Conservation (phyloP, 2,329 filamentous ascomycete genomes). For the Nannizziopsis barbatae region DNA sequence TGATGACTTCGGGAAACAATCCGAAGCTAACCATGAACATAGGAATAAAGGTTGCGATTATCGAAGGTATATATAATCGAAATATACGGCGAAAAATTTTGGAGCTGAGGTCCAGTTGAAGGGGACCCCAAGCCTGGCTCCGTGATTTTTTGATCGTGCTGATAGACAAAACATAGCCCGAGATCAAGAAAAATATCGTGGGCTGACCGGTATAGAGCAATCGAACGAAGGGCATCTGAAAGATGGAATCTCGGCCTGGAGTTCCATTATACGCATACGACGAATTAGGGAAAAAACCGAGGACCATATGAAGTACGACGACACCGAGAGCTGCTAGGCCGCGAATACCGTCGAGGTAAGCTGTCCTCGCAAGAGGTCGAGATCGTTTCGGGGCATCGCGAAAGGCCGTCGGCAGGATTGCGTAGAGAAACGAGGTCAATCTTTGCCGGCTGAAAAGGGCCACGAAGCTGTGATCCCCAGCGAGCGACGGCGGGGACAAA, state of each 20-base stretch:
- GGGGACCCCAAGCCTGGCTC: constrained; percentile 19
- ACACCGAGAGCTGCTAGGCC: constrained; percentile 20
- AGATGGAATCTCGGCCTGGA: constrained; percentile 18
- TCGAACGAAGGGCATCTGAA: constrained; percentile 32
- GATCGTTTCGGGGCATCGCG: constrained; percentile 5
- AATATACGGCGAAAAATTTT: constrained; percentile 36
- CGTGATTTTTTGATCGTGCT: constrained; percentile 25
- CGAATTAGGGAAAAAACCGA: constrained; percentile 13
- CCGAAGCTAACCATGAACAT: constrained; percentile 22
- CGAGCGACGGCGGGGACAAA: constrained; percentile 5
- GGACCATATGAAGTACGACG: constrained; percentile 12
- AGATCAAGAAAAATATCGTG: constrained; percentile 39
- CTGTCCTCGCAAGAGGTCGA: constrained; percentile 13
- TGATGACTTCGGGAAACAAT: constrained; percentile 30
- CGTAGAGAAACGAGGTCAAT: constrained; percentile 4
- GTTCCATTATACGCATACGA: constrained; percentile 13
- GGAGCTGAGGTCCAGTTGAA: constrained; percentile 33
- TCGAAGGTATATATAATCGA: constrained; percentile 34
- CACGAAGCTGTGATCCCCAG: constrained; percentile 2
- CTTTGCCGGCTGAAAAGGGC: constrained; percentile 2
- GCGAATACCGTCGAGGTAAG: constrained; percentile 22
- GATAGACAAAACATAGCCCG: constrained; percentile 38
- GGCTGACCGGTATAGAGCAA: constrained; percentile 35
- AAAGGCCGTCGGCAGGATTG: constrained; percentile 2
- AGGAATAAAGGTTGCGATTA: constrained; percentile 31